These are phyloP conservation scores for Cucumis variabilis DNA, from an alignment of 331 rosid genomes.

Conservation along the genomic window DNA sequence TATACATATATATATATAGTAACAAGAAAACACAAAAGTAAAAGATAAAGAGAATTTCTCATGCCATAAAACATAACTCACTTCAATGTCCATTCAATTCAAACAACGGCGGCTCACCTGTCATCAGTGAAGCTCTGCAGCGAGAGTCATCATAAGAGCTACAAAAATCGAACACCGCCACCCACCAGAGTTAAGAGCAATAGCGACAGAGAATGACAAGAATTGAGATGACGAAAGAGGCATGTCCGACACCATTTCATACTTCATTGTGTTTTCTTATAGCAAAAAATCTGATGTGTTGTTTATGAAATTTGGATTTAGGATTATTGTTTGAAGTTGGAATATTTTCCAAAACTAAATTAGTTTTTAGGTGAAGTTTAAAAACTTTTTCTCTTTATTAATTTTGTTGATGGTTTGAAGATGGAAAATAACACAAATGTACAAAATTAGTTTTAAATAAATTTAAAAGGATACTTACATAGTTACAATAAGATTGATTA, in stretches of 20 bases:
- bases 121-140: conserved; percentile 28
- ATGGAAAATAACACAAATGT: too few species aligned
- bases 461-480: too few species aligned
- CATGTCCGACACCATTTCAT: conserved; percentile 27
- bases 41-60: not conserved
- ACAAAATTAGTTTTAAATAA: too few species aligned
- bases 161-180: conserved; percentile 25
- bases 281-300: too few species aligned
- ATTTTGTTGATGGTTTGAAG: too few species aligned
- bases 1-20: not conserved
- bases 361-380: too few species aligned
- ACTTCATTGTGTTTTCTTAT: too few species aligned
- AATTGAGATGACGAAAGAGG: conserved; percentile 49
- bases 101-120: not conserved
- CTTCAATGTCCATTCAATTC: not conserved
- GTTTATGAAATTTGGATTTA: too few species aligned
- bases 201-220: conserved; percentile 39
- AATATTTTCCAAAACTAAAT: too few species aligned
- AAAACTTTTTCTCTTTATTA: too few species aligned
- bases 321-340: too few species aligned
- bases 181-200: conserved; percentile 22
- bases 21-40: not conserved
- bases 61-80: not conserved
- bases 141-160: conserved; percentile 28
- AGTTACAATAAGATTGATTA: too few species aligned